Evolutionary conservation across 2,329 filamentous ascomycete species (phyloP).

Genomic region (Davidsoniella neocaledoniae): DNA sequence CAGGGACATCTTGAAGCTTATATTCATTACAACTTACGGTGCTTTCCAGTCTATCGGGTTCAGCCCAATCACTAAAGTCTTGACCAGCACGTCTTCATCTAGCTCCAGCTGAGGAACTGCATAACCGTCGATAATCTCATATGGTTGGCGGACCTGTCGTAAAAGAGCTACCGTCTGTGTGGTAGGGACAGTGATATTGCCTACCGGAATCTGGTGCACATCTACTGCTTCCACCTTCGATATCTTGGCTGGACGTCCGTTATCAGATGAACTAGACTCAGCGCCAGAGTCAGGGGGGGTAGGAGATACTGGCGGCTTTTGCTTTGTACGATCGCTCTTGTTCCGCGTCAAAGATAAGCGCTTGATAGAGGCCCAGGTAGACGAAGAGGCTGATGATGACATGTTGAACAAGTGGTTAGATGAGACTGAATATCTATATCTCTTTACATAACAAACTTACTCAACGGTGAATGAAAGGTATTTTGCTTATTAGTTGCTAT

Average conservation of each 20-base stretch:
- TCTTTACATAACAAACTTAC: neutral
- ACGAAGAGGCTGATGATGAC: neutral
- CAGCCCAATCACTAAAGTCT: constrained; percentile 46
- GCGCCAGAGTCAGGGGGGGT: neutral
- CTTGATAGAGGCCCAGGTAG: constrained; percentile 2
- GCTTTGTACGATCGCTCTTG: neutral
- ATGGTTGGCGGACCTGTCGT: neutral
- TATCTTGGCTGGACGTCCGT: neutral
- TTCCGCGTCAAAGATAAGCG: neutral
- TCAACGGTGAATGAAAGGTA: too few relatives aligned
- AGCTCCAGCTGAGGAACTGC: neutral
- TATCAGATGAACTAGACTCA: neutral
- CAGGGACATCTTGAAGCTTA: too few relatives aligned
- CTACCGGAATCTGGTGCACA: neutral
- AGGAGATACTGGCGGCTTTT: neutral
- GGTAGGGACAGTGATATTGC: neutral
- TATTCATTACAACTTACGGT: constrained; percentile 32
- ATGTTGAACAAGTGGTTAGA: neutral
- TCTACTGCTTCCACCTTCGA: neutral
- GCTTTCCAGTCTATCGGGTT: constrained; percentile 68
- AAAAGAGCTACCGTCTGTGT: constrained; percentile 2
- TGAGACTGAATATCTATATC: neutral
- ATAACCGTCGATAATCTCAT: constrained; percentile 1
- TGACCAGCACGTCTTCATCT: constrained; percentile 41
- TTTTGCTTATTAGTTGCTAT: neutral